Percentiles rank a stretch among this genome's conserved stretches.
phyloP scores from a whole-genome alignment of 2,329 filamentous ascomycete genomes.

The Xylaria sp. region DNA sequence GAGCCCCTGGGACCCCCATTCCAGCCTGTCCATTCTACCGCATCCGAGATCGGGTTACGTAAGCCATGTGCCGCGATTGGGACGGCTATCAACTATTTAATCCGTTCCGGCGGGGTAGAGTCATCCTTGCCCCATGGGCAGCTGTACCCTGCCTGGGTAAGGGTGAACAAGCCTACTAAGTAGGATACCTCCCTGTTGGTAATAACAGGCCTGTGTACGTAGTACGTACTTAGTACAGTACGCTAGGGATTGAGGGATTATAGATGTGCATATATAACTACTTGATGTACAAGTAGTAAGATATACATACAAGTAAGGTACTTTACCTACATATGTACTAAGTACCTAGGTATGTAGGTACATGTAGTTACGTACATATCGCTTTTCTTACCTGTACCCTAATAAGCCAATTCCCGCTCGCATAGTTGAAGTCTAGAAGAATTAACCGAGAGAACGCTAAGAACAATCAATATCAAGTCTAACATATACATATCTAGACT shows the following conservation, averaged over 20 bases:
- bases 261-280: no score
- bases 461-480: not conserved
- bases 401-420: not conserved
- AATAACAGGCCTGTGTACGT: not conserved
- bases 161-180: not conserved
- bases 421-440: not conserved
- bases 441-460: not conserved
- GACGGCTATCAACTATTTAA: conserved; percentile 20
- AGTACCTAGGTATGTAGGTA: no score
- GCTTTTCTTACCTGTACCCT: not conserved
- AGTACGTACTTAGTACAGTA: no score
- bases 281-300: not conserved
- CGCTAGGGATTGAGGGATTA: no score
- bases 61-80: conserved; percentile 4
- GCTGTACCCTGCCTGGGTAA: conserved; percentile 3
- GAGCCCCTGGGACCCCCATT: conserved; percentile 2
- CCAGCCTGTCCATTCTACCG: conserved; percentile 5
- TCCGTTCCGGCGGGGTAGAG: conserved; percentile 34
- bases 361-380: not conserved
- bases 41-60: conserved; percentile 18
- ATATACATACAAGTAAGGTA: not conserved
- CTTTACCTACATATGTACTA: not conserved
- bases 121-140: not conserved
- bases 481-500: not conserved
- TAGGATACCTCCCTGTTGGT: conserved; percentile 7